Base-by-base conservation (phyloP, 441 rosid species). In the Gossypium lobatum region DNA sequence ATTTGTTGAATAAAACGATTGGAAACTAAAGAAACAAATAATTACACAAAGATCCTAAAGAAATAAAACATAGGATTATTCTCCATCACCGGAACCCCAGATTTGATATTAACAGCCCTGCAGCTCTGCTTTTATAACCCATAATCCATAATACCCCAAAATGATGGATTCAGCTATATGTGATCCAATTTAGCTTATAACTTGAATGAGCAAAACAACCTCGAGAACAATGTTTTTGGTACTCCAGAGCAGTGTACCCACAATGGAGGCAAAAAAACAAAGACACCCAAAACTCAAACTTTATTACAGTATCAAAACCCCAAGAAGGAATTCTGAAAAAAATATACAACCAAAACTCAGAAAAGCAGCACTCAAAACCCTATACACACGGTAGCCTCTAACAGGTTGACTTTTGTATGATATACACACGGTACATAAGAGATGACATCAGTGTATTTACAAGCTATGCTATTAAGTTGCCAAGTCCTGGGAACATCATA, bases 361-460 rank as follows among this genome's bases (percentile, higher is more conserved):
- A 11, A 25, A 37, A 52, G 26, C 42, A 42, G 55, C 76, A 73
- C 82, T 65, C 79, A 63, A 62, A 57, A 42, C 80, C 72, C 70
- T 81, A 18, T 75, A 85, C 37, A 81, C 50, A 80, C 64, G 63
- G 65, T 50, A 64, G 82, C 82, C 81, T 76, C 82, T 18, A 14
- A 42, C 61, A 31, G 71, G 14, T 34, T 13, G 7, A 7, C 77
- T 68, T 25, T 17, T 72, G 67, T 54, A 72, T 48, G 18, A 48
- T 39, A 76, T 64, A 70, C 63, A 63, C 25, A 53, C 7, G 67
- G 55, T 13, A 48, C 20, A n/a, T 17, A 67, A 63, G 54, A 16
- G 5, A 67, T 54, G 54, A 11, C 28, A 18, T 11, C 23, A 59
- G 5, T 1, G 14, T 8, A 57, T 59, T 54, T 64, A 75, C 66